Base-by-base conservation (phyloP, 371 early-diverging fungal species). In the Actinomortierella ambigua region DNA sequence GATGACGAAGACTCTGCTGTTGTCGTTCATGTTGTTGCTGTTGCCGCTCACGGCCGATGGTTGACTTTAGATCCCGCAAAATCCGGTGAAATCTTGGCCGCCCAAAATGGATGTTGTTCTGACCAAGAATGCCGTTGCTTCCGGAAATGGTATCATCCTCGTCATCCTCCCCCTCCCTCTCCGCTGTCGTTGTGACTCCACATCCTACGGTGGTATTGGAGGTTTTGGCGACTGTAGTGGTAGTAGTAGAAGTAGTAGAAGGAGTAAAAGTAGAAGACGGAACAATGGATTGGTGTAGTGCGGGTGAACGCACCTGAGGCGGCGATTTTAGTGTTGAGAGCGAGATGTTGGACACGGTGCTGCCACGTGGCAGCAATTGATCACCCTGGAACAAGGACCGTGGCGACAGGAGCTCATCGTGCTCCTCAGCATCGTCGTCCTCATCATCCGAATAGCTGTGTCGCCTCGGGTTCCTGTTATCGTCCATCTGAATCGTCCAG, bases 51-150 rank as follows among this genome's bases (percentile, higher is more conserved):
- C 61, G 59, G 34, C 57, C 29, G 29, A 77, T 41, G 11, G 41
- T 42, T 22, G 62, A 57, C 14, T 76, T 82, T 54, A 84, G 75
- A 11, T 56, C 65, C 0, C 62, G 60, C 64, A 87, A 85, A 9
- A 84, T 59, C 1, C 67, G 50, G n/a, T 69, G 65, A 43, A 85
- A 71, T 56, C 85, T 78, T 1, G 87, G 87, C 0, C 87, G 67
- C 13, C 86, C 87, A 65, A 73, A 80, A 62, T 85, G 79, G 3
- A 86, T 84, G 23, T 83, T 80, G 24, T 75, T 69, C 14, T 65
- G 79, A 8, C 83, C 70, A 26, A 83, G 82, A 1, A 86, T 87
- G 8, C 81, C 69, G 4, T 82, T 82, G 48, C 85, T 86, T 20
- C 60, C 59, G 18, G 71, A 52, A 44, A 71, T 66, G 44, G 73